phyloP scores from a whole-genome alignment of 768 basidiomycete genomes.

The Tulasnella sp. region DNA sequence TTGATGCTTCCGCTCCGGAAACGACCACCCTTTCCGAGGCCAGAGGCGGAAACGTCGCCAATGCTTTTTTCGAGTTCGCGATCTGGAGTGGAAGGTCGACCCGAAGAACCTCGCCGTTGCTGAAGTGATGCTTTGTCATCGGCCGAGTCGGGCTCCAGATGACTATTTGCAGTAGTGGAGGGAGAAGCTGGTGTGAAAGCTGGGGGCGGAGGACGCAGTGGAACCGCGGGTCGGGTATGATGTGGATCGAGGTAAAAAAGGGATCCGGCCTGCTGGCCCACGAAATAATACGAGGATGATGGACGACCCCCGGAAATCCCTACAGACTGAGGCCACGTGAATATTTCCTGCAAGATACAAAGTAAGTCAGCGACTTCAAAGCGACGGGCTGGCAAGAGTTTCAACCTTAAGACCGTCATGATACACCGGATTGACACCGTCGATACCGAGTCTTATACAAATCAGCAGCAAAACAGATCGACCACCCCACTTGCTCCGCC shows the following conservation, averaged over 20 bases:
- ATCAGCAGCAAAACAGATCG: conserved; percentile 78
- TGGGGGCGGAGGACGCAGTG: conserved; percentile 44
- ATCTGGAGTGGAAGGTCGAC: neutral
- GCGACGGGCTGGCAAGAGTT: neutral
- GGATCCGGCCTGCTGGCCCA: conserved; percentile 80
- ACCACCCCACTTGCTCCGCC: conserved; percentile 50
- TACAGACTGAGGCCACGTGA: conserved; percentile 89
- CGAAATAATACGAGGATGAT: conserved; percentile 96
- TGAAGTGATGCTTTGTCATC: neutral
- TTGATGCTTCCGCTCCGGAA: conserved; percentile 2
- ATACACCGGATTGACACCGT: conserved; percentile 92
- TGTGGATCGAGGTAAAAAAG: conserved; percentile 78
- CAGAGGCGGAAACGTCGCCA: neutral
- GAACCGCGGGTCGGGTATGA: conserved; percentile 64
- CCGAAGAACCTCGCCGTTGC: neutral
- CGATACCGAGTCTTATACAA: conserved; percentile 77
- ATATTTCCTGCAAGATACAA: conserved; percentile 47
- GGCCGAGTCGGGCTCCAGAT: neutral
- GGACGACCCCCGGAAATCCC: conserved; percentile 96
- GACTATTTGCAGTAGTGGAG: conserved; percentile 1
- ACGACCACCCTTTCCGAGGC: neutral
- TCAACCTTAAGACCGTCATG: conserved; percentile 70
- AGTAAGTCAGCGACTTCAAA: neutral
- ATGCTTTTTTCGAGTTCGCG: conserved; percentile 3
- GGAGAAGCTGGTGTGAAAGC: conserved; percentile 2